Conservation (phyloP, 306 rosid species). For the Mimosa pudica region DNA sequence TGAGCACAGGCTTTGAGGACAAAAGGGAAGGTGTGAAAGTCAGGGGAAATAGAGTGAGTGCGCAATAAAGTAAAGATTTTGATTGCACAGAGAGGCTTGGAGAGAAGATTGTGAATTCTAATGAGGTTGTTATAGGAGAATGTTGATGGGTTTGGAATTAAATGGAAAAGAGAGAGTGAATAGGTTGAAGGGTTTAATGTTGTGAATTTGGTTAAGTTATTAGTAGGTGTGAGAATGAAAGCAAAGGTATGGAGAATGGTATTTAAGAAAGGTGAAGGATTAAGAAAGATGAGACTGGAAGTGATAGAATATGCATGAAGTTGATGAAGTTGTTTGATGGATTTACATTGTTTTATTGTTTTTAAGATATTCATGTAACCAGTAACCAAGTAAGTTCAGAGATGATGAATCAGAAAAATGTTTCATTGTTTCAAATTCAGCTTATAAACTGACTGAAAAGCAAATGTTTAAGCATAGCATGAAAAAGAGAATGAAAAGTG, state of each 20-base stretch:
- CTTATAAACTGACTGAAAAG: neutral
- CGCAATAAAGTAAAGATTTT: slow-evolving; percentile 51
- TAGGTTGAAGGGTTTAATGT: slow-evolving; percentile 36
- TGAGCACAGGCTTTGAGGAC: slow-evolving; percentile 60
- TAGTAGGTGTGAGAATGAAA: slow-evolving; percentile 27
- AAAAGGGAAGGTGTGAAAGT: slow-evolving; percentile 75
- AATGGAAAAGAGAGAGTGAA: slow-evolving; percentile 54
- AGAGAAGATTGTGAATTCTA: slow-evolving; percentile 59
- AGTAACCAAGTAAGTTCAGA: neutral
- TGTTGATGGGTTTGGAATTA: slow-evolving; percentile 59
- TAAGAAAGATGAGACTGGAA: slow-evolving; percentile 38
- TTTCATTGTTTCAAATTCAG: too few relatives aligned
- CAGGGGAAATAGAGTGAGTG: slow-evolving; percentile 58
- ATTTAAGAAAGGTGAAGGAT: slow-evolving; percentile 30
- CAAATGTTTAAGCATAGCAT: too few relatives aligned
- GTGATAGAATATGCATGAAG: slow-evolving; percentile 55
- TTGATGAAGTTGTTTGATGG: slow-evolving; percentile 52
- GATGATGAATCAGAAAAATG: neutral
- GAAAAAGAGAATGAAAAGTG: neutral
- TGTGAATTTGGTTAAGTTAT: neutral
- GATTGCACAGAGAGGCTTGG: slow-evolving; percentile 59
- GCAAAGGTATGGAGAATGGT: slow-evolving; percentile 49
- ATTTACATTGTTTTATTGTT: slow-evolving; percentile 49
- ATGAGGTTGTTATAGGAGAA: slow-evolving; percentile 71
- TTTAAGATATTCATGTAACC: slow-evolving; percentile 23